Evolutionary conservation across 345 rosid species (phyloP), one percentile per base, ranked within the genome.

Genomic region (Populus euphratica): DNA sequence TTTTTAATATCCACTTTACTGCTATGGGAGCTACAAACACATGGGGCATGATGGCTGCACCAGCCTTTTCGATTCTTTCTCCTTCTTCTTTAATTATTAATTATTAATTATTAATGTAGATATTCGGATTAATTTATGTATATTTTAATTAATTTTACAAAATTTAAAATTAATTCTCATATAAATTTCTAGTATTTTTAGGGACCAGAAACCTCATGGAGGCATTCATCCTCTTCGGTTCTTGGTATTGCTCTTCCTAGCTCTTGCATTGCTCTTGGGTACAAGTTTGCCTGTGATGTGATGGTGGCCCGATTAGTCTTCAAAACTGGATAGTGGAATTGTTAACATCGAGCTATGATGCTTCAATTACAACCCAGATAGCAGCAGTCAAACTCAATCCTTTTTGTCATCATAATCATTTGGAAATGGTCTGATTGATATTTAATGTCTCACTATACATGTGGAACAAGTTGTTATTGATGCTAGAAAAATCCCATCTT

Each of bases 111-210:
- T 33, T 33, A 3, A 33, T 0, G 0, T 33, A 0, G 0, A 3
- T 33, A 0, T 3, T 31, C 0, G 0, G 4, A 3, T 0, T 3
- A 31, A 31, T 3, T 31, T 31, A 0, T 3, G 33, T 3, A 0
- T 2, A 31, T 3, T 0, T 31, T 0, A 0, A 31, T 0, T 33
- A 33, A 33, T 33, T 4, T 33, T 0, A 33, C 0, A 3, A 0
- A 3, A 0, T 4, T 0, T 33, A 4, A 33, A 33, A 0, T 33
- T 33, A 33, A 33, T 4, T 0, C 0, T 33, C 0, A 33, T 33
- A 4, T 33, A 33, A 25, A 25, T 25, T 25, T 25, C n/a, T n/a
- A n/a, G n/a, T 25, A 25, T 25, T 25, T 25, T 25, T 25, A 25
- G 25, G 25, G 25, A 25, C 25, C 25, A 0, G 25, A 25, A 25